phyloP scores from a whole-genome alignment of 306 rosid genomes.

The Betula pendula region DNA sequence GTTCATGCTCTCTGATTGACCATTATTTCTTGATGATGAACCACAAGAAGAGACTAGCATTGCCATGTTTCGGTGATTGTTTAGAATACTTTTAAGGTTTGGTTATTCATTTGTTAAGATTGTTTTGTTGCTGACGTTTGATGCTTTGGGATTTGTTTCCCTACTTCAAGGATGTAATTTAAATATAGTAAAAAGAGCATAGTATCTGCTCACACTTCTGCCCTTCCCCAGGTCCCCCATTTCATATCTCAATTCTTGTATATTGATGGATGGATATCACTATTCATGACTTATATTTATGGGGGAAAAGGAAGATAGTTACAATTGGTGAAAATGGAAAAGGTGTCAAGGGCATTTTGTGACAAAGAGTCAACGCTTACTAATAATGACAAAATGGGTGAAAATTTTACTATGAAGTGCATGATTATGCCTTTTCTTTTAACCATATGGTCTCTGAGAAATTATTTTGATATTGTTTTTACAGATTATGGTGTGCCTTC shows the following conservation, averaged over 20 bases:
- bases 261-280: neutral
- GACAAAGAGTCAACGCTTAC: neutral
- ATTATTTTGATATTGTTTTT: slow-evolving; percentile 13
- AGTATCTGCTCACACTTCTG: neutral
- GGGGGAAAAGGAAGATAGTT: neutral
- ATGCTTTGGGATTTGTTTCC: neutral
- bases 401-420: neutral
- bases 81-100: neutral
- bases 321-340: neutral
- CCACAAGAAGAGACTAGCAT: neutral
- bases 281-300: neutral
- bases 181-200: neutral
- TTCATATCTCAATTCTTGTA: neutral
- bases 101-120: neutral
- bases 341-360: neutral
- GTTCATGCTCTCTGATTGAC: neutral
- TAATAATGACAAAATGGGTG: neutral
- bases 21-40: neutral
- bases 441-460: slow-evolving; percentile 7
- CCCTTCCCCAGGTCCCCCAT: neutral
- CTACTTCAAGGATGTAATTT: neutral
- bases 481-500: slow-evolving; percentile 82
- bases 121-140: neutral
- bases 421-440: neutral
- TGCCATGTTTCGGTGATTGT: neutral